Evolutionary conservation across 1,139 yeast species (phyloP).

Genomic region (Debaryomyces nepalensis): DNA sequence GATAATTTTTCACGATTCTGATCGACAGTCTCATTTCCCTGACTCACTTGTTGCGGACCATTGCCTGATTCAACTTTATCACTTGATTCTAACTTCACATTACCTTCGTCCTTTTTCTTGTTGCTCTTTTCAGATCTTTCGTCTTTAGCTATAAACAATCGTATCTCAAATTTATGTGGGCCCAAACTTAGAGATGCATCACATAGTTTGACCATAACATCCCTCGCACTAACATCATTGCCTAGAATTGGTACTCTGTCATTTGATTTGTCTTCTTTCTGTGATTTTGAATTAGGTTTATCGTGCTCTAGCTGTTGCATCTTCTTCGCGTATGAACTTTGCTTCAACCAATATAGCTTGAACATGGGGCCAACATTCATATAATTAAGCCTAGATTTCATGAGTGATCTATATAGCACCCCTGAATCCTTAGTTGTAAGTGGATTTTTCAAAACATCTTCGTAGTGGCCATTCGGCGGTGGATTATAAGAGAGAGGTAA

Average conservation of each 20-base stretch:
- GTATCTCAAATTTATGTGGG: slow-evolving; percentile 78
- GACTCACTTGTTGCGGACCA: not conserved
- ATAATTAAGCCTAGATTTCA: slow-evolving; percentile 78
- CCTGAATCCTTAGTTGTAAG: slow-evolving; percentile 75
- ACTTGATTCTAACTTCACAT: slow-evolving; percentile 21
- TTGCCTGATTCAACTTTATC: not conserved
- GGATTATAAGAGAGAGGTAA: slow-evolving; percentile 69
- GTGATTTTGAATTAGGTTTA: slow-evolving; percentile 31
- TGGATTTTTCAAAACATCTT: slow-evolving; percentile 62
- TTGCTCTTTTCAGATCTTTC: slow-evolving; percentile 51
- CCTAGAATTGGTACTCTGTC: slow-evolving; percentile 49
- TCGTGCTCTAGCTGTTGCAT: slow-evolving; percentile 36
- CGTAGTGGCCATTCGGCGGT: slow-evolving; percentile 60
- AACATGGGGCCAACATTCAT: slow-evolving; percentile 72
- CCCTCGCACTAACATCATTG: slow-evolving; percentile 64
- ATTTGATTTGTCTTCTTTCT: slow-evolving; percentile 28
- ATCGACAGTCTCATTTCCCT: not conserved
- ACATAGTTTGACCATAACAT: slow-evolving; percentile 85
- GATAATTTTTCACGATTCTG: not conserved
- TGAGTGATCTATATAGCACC: slow-evolving; percentile 69
- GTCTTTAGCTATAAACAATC: slow-evolving; percentile 82
- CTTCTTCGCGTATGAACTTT: slow-evolving; percentile 53
- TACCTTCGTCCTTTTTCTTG: slow-evolving; percentile 36
- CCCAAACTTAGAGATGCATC: slow-evolving; percentile 77
- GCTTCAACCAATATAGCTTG: slow-evolving; percentile 76